phyloP scores from a whole-genome alignment of 2,329 filamentous ascomycete genomes.

The Cladophialophora carrionii region DNA sequence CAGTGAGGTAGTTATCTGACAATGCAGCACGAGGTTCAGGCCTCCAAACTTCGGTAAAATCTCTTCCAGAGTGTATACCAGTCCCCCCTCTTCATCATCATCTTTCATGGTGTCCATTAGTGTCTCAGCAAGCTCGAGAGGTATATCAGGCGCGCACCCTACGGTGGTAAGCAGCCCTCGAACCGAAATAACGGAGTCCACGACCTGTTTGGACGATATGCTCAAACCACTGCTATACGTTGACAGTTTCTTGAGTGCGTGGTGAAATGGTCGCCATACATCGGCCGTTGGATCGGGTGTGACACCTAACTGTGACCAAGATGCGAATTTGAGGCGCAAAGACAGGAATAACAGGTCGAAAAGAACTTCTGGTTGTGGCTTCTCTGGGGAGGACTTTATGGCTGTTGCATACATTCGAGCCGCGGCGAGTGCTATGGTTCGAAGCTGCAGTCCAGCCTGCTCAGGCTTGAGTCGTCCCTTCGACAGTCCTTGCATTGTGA shows the following conservation, averaged over 20 bases:
- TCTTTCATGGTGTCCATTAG: conserved; percentile 10
- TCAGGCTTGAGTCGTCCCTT: conserved; percentile 44
- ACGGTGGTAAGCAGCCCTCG: conserved; percentile 11
- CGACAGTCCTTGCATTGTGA: conserved; percentile 47
- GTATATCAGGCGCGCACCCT: conserved; percentile 8
- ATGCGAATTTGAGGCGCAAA: conserved; percentile 48
- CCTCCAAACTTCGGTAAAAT: background rate
- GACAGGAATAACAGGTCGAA: conserved; percentile 44
- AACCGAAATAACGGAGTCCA: conserved; percentile 3
- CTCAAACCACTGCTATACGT: background rate
- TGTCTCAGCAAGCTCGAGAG: conserved; percentile 19
- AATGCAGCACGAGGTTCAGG: conserved; percentile 12
- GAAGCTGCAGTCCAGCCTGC: conserved; percentile 51
- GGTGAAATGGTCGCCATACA: conserved; percentile 49
- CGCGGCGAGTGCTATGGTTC: conserved; percentile 49
- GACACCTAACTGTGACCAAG: conserved; percentile 50
- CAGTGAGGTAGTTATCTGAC: conserved; percentile 17
- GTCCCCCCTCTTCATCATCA: background rate
- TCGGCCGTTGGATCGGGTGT: conserved; percentile 49
- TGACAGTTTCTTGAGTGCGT: conserved; percentile 42
- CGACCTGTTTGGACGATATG: background rate
- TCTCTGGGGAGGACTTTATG: conserved; percentile 11
- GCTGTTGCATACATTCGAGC: conserved; percentile 31
- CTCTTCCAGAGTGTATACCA: conserved; percentile 23
- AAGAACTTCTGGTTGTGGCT: background rate